A percentile compares a stretch with the other conserved stretches of the same genome.
These are phyloP conservation scores for Tulasnella sp. DNA, from an alignment of 768 basidiomycete species.

Conservation along the genomic window DNA sequence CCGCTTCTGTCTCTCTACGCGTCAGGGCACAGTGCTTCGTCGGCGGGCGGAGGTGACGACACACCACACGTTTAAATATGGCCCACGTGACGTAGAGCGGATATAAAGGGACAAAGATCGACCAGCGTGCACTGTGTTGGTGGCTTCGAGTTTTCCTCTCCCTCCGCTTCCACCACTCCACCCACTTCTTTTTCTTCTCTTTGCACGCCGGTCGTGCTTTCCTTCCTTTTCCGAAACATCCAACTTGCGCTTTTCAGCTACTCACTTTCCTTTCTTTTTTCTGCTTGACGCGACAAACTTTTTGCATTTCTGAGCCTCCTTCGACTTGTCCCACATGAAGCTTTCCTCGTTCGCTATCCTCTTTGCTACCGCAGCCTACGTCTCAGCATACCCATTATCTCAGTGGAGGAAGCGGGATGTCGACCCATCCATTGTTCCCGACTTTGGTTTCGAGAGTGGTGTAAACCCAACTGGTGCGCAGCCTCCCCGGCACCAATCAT, in stretches of 20 bases:
- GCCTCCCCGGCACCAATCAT: conserved; percentile 33
- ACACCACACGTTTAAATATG: not conserved
- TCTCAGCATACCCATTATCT: not conserved
- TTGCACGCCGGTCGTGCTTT: too few species aligned
- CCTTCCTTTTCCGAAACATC: not conserved
- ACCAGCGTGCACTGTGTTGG: not conserved
- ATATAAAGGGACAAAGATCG: not conserved
- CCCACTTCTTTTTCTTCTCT: too few species aligned
- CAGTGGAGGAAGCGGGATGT: conserved; percentile 14
- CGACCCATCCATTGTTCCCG: conserved; percentile 54
- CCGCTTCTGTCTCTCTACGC: conserved; percentile 6
- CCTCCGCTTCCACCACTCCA: too few species aligned
- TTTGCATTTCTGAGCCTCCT: not conserved
- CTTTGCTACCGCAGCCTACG: not conserved
- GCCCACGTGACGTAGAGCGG: not conserved
- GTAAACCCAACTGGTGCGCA: conserved; percentile 61
- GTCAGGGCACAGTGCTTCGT: not conserved
- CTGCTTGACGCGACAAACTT: not conserved
- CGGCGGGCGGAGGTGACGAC: not conserved
- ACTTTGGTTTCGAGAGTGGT: conserved; percentile 59
- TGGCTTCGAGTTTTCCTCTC: not conserved
- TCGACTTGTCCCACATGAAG: not conserved
- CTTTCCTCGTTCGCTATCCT: not conserved
- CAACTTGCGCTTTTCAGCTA: not conserved
- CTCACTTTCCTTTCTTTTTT: not conserved